Percentiles rank a stretch among this genome's conserved stretches.
Evolutionary conservation across 176 grass and related monocot species (phyloP).

Genomic region (Bothriochloa decipiens): DNA sequence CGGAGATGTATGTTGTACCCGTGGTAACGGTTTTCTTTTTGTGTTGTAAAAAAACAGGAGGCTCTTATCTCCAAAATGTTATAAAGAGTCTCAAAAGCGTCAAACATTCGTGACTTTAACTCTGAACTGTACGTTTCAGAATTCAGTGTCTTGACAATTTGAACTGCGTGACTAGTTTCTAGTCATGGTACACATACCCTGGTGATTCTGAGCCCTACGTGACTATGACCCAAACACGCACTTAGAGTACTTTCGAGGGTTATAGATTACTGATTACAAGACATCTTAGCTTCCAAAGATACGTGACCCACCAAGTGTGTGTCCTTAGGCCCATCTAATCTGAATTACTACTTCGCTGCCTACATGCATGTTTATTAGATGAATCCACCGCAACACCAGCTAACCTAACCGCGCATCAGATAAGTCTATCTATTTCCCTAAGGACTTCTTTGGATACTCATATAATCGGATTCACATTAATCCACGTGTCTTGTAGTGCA

Average conservation of each 20-base stretch:
- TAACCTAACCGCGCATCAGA: too few species aligned
- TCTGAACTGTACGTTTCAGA: neutral
- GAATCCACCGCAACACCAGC: too few species aligned
- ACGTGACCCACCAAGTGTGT: too few species aligned
- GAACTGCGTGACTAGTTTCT: neutral
- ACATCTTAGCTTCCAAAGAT: too few species aligned
- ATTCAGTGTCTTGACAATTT: neutral
- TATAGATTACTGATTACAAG: neutral
- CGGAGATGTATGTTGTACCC: conserved; percentile 6
- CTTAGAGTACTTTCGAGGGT: too few species aligned
- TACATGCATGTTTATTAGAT: too few species aligned
- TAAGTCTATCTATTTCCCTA: too few species aligned
- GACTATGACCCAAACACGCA: neutral
- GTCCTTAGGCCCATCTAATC: too few species aligned
- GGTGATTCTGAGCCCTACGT: neutral
- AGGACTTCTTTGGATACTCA: too few species aligned
- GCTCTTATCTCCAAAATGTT: neutral
- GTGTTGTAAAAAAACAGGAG: conserved; percentile 20
- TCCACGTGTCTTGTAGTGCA: too few species aligned
- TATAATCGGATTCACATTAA: too few species aligned
- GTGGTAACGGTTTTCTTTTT: neutral
- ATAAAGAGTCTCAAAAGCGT: neutral
- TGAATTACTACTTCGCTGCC: too few species aligned
- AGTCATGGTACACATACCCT: neutral
- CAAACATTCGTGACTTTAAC: neutral